Conservation (phyloP, 495 filamentous ascomycete species). For the Lophiotrema nucula region DNA sequence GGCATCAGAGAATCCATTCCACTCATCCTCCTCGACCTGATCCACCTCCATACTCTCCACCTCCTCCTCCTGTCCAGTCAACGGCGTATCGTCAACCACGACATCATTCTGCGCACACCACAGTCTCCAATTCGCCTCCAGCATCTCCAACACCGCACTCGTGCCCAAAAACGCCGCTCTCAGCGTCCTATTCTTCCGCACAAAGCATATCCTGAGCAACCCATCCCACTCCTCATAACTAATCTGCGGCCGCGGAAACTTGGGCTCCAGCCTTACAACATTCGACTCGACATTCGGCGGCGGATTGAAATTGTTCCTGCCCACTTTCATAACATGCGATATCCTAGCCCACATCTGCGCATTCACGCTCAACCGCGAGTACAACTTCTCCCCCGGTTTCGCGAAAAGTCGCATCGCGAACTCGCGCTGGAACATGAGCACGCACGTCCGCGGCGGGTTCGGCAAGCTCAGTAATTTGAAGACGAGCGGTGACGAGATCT, state of each 20-base stretch:
- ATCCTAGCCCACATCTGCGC: slow-evolving; percentile 93
- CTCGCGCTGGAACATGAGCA: slow-evolving; percentile 88
- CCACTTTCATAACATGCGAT: slow-evolving; percentile 87
- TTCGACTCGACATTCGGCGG: slow-evolving; percentile 87
- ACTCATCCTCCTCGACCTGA: slow-evolving; percentile 54
- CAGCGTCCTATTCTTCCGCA: slow-evolving; percentile 74
- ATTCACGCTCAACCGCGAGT: slow-evolving; percentile 83
- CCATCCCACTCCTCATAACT: slow-evolving; percentile 96
- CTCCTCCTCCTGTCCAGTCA: slow-evolving; percentile 18
- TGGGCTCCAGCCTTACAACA: slow-evolving; percentile 74
- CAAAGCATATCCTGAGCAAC: slow-evolving; percentile 78
- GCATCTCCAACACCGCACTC: slow-evolving; percentile 72
- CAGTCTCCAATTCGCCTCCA: slow-evolving; percentile 82
- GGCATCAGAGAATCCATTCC: slow-evolving; percentile 54
- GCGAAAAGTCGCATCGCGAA: slow-evolving; percentile 77
- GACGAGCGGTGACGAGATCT: slow-evolving; percentile 87
- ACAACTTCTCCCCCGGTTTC: slow-evolving; percentile 75
- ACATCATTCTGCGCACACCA: slow-evolving; percentile 85
- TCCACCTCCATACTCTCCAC: slow-evolving; percentile 43
- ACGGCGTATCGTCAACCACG: slow-evolving; percentile 66
- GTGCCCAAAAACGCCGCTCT: slow-evolving; percentile 72
- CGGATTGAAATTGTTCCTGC: slow-evolving; percentile 91
- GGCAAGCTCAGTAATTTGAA: slow-evolving; percentile 84
- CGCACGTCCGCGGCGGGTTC: slow-evolving; percentile 70
- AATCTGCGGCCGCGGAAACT: slow-evolving; percentile 78